These are phyloP conservation scores for Albifimbria verrucaria DNA, from an alignment of 2,329 filamentous ascomycete species.

Conservation along the genomic window DNA sequence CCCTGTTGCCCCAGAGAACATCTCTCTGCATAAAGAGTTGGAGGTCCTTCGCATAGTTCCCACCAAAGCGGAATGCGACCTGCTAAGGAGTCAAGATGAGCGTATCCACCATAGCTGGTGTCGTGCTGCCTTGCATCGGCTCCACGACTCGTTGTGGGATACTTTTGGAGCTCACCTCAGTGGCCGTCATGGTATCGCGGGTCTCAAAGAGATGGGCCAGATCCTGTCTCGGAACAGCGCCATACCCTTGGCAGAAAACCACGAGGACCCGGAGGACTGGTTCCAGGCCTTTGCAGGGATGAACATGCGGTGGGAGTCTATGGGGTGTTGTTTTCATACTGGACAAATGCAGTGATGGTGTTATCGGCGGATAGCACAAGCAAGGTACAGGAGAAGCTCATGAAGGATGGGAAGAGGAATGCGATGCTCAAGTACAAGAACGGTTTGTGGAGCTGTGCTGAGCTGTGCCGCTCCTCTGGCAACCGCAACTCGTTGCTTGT, in stretches of 20 bases:
- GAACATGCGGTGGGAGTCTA: constrained; percentile 39
- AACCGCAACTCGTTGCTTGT: constrained; percentile 35
- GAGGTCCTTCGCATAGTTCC: constrained; percentile 35
- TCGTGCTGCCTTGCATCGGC: constrained; percentile 27
- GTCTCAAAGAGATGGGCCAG: constrained; percentile 32
- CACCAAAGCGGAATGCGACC: constrained; percentile 13
- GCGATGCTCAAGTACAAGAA: background rate
- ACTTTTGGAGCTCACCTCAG: constrained; percentile 22
- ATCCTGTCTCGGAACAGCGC: constrained; percentile 17
- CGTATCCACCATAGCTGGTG: constrained; percentile 7
- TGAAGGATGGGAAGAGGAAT: background rate
- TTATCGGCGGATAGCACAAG: background rate
- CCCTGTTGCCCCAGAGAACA: constrained; percentile 10
- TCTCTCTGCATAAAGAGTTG: constrained; percentile 32
- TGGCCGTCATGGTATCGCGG: constrained; percentile 25
- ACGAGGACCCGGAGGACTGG: constrained; percentile 27
- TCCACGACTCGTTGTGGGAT: constrained; percentile 22
- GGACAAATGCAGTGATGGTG: background rate
- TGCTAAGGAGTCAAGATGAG: constrained; percentile 13
- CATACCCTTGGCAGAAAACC: constrained; percentile 24
- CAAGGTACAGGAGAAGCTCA: constrained; percentile 10
- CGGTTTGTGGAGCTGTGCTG: constrained; percentile 25
- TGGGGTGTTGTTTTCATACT: constrained; percentile 34
- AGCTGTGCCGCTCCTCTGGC: constrained; percentile 21
- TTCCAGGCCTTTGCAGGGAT: constrained; percentile 33